These are phyloP conservation scores for Lipomyces orientalis DNA, from an alignment of 805 yeast species.

Conservation along the genomic window DNA sequence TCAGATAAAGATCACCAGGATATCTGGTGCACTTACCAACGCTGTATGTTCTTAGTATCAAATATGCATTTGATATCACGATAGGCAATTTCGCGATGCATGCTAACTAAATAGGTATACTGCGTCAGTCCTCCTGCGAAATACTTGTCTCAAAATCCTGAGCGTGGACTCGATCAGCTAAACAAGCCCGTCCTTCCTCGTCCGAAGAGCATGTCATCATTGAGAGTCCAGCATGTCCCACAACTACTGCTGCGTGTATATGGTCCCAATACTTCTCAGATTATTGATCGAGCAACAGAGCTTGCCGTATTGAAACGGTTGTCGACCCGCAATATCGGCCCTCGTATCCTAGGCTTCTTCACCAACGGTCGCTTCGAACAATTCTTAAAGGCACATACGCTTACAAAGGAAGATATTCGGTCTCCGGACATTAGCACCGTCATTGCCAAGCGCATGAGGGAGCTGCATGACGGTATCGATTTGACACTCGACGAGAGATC, in stretches of 20 bases:
- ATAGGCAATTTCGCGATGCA: background rate
- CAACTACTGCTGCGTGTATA: slow-evolving; percentile 76
- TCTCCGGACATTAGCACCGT: slow-evolving; percentile 76
- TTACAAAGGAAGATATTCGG: slow-evolving; percentile 74
- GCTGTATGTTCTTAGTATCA: slow-evolving; percentile 53
- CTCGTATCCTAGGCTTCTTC: slow-evolving; percentile 85
- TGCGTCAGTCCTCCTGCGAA: slow-evolving; percentile 63
- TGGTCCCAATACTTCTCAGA: slow-evolving; percentile 83
- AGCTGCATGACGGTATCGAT: slow-evolving; percentile 80
- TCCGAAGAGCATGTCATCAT: slow-evolving; percentile 29
- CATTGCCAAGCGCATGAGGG: slow-evolving; percentile 96
- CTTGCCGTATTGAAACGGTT: slow-evolving; percentile 73
- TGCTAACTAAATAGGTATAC: slow-evolving; percentile 48
- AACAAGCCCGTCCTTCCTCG: slow-evolving; percentile 15
- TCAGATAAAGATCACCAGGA: slow-evolving; percentile 62
- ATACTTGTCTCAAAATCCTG: slow-evolving; percentile 30
- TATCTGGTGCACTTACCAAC: slow-evolving; percentile 93
- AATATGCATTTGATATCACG: slow-evolving; percentile 41
- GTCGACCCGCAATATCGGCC: slow-evolving; percentile 82
- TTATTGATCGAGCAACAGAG: slow-evolving; percentile 86
- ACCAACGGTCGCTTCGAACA: slow-evolving; percentile 94
- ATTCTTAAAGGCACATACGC: slow-evolving; percentile 79
- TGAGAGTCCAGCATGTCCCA: slow-evolving; percentile 50
- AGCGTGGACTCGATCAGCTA: slow-evolving; percentile 7
- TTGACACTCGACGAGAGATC: slow-evolving; percentile 61